Evolutionary conservation across 306 rosid genomes (phyloP).

Genomic region (Citrullus colocynthis): DNA sequence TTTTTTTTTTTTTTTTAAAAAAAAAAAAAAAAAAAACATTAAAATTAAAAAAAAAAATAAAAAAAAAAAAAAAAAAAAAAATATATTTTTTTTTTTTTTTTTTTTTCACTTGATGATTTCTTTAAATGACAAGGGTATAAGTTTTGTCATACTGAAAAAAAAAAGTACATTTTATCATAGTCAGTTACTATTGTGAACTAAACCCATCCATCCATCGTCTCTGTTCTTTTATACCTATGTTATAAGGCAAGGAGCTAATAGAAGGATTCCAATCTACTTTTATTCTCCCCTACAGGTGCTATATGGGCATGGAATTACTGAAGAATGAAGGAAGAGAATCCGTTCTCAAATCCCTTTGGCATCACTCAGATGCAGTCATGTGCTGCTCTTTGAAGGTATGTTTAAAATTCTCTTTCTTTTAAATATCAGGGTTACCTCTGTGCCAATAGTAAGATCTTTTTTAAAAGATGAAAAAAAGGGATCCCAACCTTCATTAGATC

Average conservation of each 20-base stretch:
- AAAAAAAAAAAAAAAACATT: too few relatives aligned
- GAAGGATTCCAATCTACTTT: slow-evolving; percentile 18
- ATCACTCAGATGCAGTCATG: slow-evolving; percentile 78
- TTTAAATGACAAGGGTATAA: background rate
- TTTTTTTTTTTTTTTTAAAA: too few relatives aligned
- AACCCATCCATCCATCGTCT: background rate
- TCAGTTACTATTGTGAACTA: background rate
- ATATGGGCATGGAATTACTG: slow-evolving; percentile 74
- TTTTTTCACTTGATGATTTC: too few relatives aligned
- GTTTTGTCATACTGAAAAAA: background rate
- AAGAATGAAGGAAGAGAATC: slow-evolving; percentile 71
- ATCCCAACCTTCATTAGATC: background rate
- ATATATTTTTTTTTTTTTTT: too few relatives aligned
- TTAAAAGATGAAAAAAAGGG: too few relatives aligned
- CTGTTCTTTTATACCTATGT: background rate
- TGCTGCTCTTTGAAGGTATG: slow-evolving; percentile 86
- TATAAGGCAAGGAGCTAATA: background rate
- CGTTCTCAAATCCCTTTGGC: slow-evolving; percentile 87
- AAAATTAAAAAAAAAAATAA: too few relatives aligned
- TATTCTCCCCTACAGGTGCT: slow-evolving; percentile 39
- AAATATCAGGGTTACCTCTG: background rate
- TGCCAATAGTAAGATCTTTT: background rate
- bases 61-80: too few relatives aligned
- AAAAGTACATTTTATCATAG: background rate
- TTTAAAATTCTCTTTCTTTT: background rate